Evolutionary conservation across 1,284 basidiomycete species (phyloP).

Genomic region (Cryptococcus sp.): DNA sequence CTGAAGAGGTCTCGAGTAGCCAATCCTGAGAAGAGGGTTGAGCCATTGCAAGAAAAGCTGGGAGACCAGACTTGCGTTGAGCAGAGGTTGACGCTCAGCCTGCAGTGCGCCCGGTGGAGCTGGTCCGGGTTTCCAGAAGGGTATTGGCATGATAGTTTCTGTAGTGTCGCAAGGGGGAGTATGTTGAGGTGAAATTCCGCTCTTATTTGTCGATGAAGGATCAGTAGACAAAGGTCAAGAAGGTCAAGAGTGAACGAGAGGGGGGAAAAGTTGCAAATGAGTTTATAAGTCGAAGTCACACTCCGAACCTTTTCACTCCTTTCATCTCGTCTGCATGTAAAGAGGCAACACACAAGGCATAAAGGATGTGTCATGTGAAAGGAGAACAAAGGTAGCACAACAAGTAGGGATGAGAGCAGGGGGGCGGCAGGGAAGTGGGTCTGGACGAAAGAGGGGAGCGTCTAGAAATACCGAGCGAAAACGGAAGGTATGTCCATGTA

Average conservation of each 20-base stretch:
- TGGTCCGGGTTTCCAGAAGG: slow-evolving; percentile 22
- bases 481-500: neutral
- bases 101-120: slow-evolving; percentile 21
- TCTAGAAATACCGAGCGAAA: neutral
- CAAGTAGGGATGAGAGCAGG: too few relatives aligned
- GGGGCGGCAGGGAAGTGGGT: too few relatives aligned
- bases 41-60: slow-evolving; percentile 26
- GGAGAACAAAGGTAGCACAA: too few relatives aligned
- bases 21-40: slow-evolving; percentile 25
- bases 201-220: too few relatives aligned
- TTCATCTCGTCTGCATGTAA: neutral
- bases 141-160: slow-evolving; percentile 20
- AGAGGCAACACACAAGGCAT: neutral
- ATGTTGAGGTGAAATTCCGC: too few relatives aligned
- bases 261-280: too few relatives aligned
- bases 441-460: neutral
- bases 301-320: neutral
- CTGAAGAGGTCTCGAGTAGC: slow-evolving; percentile 26
- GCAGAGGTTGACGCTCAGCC: slow-evolving; percentile 13
- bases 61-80: slow-evolving; percentile 14
- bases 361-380: neutral
- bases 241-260: too few relatives aligned
- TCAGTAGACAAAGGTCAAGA: too few relatives aligned
- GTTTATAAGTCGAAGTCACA: too few relatives aligned
- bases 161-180: neutral